phyloP scores from a whole-genome alignment of 345 rosid species.

The Hibiscus trionum region DNA sequence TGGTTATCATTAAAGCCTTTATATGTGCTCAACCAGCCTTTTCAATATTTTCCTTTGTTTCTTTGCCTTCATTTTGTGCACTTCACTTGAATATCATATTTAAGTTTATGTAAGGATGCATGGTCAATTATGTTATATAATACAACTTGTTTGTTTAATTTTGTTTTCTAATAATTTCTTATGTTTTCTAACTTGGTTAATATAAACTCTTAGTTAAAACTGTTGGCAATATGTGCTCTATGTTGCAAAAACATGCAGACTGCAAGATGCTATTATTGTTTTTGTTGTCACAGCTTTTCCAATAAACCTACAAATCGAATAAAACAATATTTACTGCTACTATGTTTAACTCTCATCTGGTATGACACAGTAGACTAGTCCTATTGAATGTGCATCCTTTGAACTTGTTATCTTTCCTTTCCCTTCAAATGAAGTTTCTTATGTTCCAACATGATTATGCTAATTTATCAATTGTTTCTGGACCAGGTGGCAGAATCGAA shows the following conservation, averaged over 20 bases:
- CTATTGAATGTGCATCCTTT: neutral
- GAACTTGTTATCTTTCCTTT: neutral
- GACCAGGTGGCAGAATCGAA: slow-evolving; percentile 91
- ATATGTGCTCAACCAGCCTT: neutral
- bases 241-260: neutral
- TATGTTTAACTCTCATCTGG: neutral
- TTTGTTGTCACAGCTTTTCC: neutral
- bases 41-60: neutral
- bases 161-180: neutral
- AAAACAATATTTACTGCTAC: neutral
- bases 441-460: neutral
- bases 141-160: neutral
- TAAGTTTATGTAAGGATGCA: neutral
- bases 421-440: neutral
- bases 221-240: neutral
- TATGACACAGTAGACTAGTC: neutral
- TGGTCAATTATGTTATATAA: too few species aligned
- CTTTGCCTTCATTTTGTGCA: neutral
- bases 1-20: neutral
- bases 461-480: slow-evolving; percentile 15
- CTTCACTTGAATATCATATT: neutral
- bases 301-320: neutral
- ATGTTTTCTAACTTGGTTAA: neutral
- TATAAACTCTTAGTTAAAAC: neutral
- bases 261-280: neutral